phyloP scores from a whole-genome alignment of 371 early-diverging fungal genomes.

The Rhizopus arrhizus region DNA sequence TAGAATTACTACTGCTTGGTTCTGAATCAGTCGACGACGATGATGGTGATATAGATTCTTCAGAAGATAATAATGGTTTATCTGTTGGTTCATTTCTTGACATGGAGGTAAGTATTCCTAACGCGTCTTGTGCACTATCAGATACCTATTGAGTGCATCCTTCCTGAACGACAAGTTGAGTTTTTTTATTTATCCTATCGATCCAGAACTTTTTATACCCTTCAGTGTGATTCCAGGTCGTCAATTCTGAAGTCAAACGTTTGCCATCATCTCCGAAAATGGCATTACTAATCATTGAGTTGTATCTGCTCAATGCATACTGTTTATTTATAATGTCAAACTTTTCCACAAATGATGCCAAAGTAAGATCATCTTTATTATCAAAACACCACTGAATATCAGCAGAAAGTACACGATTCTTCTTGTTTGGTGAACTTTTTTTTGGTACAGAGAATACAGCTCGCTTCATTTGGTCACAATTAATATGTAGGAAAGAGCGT shows the following conservation, averaged over 20 bases:
- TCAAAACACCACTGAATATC: constrained; percentile 28
- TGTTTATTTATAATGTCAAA: constrained; percentile 26
- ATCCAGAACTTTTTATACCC: constrained; percentile 22
- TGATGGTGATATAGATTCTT: constrained; percentile 11
- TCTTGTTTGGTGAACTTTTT: constrained; percentile 22
- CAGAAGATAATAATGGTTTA: constrained; percentile 19
- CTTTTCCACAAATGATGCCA: constrained; percentile 23
- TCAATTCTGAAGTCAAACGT: constrained; percentile 27
- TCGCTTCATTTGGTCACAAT: constrained; percentile 23
- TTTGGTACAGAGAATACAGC: constrained; percentile 20
- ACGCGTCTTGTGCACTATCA: constrained; percentile 19
- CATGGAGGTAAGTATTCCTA: constrained; percentile 21
- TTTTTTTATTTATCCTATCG: constrained; percentile 18
- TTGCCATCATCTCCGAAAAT: constrained; percentile 18
- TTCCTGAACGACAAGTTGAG: constrained; percentile 21
- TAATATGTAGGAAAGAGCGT: constrained; percentile 17
- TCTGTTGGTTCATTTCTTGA: constrained; percentile 20
- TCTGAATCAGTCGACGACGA: constrained; percentile 19
- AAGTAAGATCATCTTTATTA: constrained; percentile 21
- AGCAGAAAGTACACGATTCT: constrained; percentile 26
- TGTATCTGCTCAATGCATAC: constrained; percentile 27
- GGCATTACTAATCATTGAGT: constrained; percentile 21
- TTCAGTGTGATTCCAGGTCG: constrained; percentile 14
- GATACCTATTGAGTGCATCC: constrained; percentile 11
- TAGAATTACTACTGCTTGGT: constrained; percentile 20